These are phyloP conservation scores for Podospora fimiseda DNA, from an alignment of 495 filamentous ascomycete species.

Conservation along the genomic window DNA sequence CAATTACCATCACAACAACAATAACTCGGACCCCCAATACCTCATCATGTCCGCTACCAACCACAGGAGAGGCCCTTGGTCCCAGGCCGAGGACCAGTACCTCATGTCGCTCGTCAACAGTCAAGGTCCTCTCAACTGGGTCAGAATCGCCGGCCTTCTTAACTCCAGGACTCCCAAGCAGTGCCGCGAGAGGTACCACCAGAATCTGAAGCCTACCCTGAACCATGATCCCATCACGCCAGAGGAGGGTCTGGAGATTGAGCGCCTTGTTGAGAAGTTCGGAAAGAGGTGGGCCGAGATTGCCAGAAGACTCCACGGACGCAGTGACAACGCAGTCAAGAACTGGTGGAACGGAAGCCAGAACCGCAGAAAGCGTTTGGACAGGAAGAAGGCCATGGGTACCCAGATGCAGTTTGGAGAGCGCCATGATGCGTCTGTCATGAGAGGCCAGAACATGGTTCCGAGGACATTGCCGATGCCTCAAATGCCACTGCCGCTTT, in stretches of 20 bases:
- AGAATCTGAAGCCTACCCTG: constrained; percentile 86
- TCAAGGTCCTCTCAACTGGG: constrained; percentile 87
- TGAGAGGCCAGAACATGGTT: neutral
- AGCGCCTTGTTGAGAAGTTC: constrained; percentile 70
- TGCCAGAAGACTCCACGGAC: constrained; percentile 72
- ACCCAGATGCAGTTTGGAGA: neutral
- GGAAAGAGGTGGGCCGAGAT: constrained; percentile 96
- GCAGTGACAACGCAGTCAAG: constrained; percentile 97
- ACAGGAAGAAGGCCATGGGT: constrained; percentile 15
- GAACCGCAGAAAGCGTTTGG: constrained; percentile 57
- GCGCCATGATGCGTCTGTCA: neutral
- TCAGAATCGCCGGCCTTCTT: constrained; percentile 73
- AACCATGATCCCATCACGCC: constrained; percentile 89
- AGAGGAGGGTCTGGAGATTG: constrained; percentile 80
- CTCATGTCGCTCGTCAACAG: constrained; percentile 67
- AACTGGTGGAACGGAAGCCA: constrained; percentile 98
- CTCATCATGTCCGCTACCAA: constrained; percentile 1
- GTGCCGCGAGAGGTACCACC: constrained; percentile 91
- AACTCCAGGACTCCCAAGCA: constrained; percentile 84
- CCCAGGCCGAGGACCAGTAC: constrained; percentile 67
- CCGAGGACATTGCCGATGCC: constrained; percentile 9
- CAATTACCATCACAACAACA: neutral
- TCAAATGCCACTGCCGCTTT: neutral
- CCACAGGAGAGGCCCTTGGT: constrained; percentile 66
- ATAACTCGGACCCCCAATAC: neutral